Conservation (phyloP, 1,139 yeast genomes). For the Suhomyces atakaporum region DNA sequence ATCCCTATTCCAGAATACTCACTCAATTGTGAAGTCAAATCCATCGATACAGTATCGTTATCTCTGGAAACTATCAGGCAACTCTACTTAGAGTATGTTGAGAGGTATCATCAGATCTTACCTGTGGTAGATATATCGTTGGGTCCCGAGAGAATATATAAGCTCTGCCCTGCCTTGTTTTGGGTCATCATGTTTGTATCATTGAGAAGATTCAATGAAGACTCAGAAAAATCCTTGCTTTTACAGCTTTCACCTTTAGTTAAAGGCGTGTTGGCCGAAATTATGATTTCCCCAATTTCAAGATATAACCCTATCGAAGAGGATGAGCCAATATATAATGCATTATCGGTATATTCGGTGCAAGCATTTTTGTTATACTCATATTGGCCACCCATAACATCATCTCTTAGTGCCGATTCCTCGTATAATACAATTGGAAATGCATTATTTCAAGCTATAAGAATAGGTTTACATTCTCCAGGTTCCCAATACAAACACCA, state of each 20-base stretch:
- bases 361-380: conserved; percentile 89
- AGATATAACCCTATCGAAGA: conserved; percentile 73
- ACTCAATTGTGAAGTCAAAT: conserved; percentile 60
- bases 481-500: conserved; percentile 10
- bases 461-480: conserved; percentile 88
- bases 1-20: conserved; percentile 38
- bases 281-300: conserved; percentile 87
- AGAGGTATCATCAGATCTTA: conserved; percentile 75
- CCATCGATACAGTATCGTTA: conserved; percentile 66
- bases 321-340: conserved; percentile 80
- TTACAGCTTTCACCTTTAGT: conserved; percentile 66
- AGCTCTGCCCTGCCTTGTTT: conserved; percentile 81
- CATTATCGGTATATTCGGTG: conserved; percentile 90
- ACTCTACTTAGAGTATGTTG: conserved; percentile 71
- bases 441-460: conserved; percentile 86
- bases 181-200: conserved; percentile 94
- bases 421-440: conserved; percentile 94
- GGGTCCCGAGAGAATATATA: conserved; percentile 81
- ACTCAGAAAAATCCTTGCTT: conserved; percentile 39
- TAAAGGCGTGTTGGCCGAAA: conserved; percentile 78
- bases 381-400: conserved; percentile 94
- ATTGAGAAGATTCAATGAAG: conserved; percentile 57
- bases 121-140: conserved; percentile 82
- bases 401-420: conserved; percentile 91
- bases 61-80: conserved; percentile 60